Conservation (phyloP, 768 basidiomycete genomes). For the Phanerochaete carnosa region DNA sequence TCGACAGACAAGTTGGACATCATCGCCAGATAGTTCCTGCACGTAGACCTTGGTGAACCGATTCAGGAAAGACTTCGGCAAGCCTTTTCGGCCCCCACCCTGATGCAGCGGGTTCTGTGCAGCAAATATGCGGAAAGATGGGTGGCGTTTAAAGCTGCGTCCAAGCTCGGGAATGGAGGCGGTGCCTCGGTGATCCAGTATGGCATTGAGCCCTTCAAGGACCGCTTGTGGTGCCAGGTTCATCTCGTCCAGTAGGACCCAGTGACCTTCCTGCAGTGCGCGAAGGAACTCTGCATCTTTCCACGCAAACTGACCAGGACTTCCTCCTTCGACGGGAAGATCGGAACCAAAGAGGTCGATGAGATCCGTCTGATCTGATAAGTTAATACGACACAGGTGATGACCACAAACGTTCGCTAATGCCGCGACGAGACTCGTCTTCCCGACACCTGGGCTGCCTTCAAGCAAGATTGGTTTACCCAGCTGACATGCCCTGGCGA, state of each 20-base stretch:
- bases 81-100: conserved; percentile 94
- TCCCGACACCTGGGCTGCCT: conserved; percentile 97
- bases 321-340: conserved; percentile 89
- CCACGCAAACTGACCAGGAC: conserved; percentile 93
- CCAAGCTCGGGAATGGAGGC: conserved; percentile 95
- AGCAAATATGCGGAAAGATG: conserved; percentile 95
- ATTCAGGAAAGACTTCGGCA: conserved; percentile 96
- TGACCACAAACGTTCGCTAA: conserved; percentile 80
- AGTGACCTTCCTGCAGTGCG: conserved; percentile 92
- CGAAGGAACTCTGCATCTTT: conserved; percentile 94
- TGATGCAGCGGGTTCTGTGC: conserved; percentile 96
- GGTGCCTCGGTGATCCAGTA: conserved; percentile 91
- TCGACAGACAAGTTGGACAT: conserved; percentile 75
- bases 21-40: conserved; percentile 74
- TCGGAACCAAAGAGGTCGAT: conserved; percentile 96
- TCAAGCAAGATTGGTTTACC: conserved; percentile 91
- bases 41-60: conserved; percentile 98
- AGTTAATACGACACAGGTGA: conserved; percentile 85
- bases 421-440: conserved; percentile 90
- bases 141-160: conserved; percentile 82
- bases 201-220: conserved; percentile 94
- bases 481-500: conserved; percentile 87
- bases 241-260: conserved; percentile 99
- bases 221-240: conserved; percentile 96
- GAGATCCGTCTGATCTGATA: conserved; percentile 97